Evolutionary conservation across 805 yeast genomes (phyloP).

Genomic region (Suhomyces pyralidae): DNA sequence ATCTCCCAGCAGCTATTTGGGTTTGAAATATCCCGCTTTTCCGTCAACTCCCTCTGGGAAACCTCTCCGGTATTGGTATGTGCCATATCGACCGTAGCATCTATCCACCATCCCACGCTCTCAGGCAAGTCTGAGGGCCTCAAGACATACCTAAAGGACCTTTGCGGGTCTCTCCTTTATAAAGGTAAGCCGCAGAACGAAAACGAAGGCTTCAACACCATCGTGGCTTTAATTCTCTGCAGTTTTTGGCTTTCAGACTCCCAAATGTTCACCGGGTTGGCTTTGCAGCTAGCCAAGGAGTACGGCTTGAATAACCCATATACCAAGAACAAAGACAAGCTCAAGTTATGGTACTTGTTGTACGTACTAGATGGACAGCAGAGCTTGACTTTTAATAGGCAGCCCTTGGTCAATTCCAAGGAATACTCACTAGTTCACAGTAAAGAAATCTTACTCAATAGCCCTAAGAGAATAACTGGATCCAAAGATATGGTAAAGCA

Average conservation of each 20-base stretch:
- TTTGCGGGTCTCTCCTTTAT: conserved; percentile 34
- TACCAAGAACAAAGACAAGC: conserved; percentile 36
- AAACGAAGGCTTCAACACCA: conserved; percentile 53
- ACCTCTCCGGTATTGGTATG: conserved; percentile 56
- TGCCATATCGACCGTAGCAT: conserved; percentile 60
- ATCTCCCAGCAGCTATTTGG: conserved; percentile 67
- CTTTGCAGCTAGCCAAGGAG: conserved; percentile 61
- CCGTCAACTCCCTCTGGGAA: conserved; percentile 50
- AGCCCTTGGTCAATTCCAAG: conserved; percentile 48
- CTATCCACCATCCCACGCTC: conserved; percentile 53
- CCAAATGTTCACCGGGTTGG: conserved; percentile 64
- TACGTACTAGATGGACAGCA: conserved; percentile 70
- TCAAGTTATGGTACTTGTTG: conserved; percentile 64
- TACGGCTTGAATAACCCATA: conserved; percentile 42
- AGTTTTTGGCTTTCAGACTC: conserved; percentile 68
- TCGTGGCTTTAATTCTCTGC: conserved; percentile 61
- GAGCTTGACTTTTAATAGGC: conserved; percentile 56
- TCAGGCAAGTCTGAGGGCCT: conserved; percentile 27
- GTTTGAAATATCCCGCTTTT: conserved; percentile 51
- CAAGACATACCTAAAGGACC: conserved; percentile 28
- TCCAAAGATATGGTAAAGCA: conserved; percentile 1
- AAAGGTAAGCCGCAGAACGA: conserved; percentile 41
- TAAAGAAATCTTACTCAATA: conserved; percentile 32
- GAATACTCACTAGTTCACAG: conserved; percentile 46
- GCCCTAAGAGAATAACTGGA: neutral